Percentiles rank a stretch among this genome's conserved stretches.
Evolutionary conservation across 345 rosid species (phyloP).

Genomic region (Rubroshorea leprosula): DNA sequence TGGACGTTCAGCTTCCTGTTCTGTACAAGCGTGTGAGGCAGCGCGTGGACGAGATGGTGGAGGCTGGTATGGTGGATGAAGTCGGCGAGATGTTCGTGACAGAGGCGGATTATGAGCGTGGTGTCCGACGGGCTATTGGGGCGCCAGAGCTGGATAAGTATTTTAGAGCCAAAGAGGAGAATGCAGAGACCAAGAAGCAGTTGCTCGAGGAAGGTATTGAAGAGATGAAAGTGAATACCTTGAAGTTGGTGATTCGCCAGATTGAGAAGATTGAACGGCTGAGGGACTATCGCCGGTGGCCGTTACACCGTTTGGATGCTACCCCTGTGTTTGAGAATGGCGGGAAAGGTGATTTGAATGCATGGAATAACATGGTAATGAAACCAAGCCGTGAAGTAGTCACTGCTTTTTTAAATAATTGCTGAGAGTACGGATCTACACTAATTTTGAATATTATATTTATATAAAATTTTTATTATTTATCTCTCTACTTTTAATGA

Average conservation of each 20-base stretch:
- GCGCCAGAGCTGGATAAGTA: not conserved
- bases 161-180: not conserved
- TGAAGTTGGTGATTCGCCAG: not conserved
- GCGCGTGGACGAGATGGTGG: not conserved
- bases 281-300: not conserved
- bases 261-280: not conserved
- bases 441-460: too few relatives aligned
- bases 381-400: too few relatives aligned
- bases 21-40: not conserved
- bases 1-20: not conserved
- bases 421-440: too few relatives aligned
- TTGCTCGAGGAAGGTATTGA: not conserved
- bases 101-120: not conserved
- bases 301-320: not conserved
- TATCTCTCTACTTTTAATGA: too few relatives aligned
- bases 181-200: not conserved
- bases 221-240: not conserved
- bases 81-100: not conserved
- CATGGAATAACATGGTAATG: too few relatives aligned
- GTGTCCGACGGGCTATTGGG: not conserved
- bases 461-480: too few relatives aligned
- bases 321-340: not conserved
- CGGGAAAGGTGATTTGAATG: not conserved
- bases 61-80: not conserved
- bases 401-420: too few relatives aligned